Evolutionary conservation across 23 red algal species (phyloP).

Genomic region (Gracilaria domingensis): DNA sequence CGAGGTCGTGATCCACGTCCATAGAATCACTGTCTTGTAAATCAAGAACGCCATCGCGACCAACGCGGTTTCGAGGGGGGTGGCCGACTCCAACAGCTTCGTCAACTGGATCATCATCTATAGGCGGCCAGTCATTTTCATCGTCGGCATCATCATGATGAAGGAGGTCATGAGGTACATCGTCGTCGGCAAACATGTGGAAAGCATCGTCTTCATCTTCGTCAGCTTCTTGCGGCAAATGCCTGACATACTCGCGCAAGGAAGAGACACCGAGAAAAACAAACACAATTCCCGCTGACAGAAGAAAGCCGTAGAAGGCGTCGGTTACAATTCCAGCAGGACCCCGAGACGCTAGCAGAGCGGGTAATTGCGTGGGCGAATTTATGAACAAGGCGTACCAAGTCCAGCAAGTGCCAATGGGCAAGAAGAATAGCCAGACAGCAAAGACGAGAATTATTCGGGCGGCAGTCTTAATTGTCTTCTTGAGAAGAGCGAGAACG

Average conservation of each 20-base stretch:
- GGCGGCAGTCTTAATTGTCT: constrained; percentile 47
- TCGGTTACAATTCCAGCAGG: constrained; percentile 65
- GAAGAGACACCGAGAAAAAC: constrained; percentile 80
- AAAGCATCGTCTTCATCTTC: constrained; percentile 52
- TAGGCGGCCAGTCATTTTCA: neutral
- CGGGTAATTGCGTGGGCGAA: constrained; percentile 43
- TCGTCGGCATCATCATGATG: constrained; percentile 49
- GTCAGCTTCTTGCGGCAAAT: constrained; percentile 53
- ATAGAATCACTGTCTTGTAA: neutral
- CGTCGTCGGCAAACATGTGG: constrained; percentile 48
- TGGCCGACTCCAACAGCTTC: neutral
- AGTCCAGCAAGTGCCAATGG: constrained; percentile 86
- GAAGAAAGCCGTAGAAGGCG: constrained; percentile 80
- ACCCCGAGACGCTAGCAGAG: constrained; percentile 42
- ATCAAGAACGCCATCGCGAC: neutral
- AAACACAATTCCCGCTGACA: constrained; percentile 86
- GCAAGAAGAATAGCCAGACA: constrained; percentile 86
- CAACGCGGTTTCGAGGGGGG: constrained; percentile 19
- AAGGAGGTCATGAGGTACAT: constrained; percentile 3
- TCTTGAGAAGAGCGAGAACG: constrained; percentile 39
- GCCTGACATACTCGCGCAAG: constrained; percentile 70
- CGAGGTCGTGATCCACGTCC: constrained; percentile 34
- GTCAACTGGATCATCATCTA: neutral
- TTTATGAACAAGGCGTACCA: constrained; percentile 81
- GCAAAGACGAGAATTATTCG: constrained; percentile 73